Evolutionary conservation across 179 eudicot species (phyloP).

Genomic region (Corrigiola litoralis): DNA sequence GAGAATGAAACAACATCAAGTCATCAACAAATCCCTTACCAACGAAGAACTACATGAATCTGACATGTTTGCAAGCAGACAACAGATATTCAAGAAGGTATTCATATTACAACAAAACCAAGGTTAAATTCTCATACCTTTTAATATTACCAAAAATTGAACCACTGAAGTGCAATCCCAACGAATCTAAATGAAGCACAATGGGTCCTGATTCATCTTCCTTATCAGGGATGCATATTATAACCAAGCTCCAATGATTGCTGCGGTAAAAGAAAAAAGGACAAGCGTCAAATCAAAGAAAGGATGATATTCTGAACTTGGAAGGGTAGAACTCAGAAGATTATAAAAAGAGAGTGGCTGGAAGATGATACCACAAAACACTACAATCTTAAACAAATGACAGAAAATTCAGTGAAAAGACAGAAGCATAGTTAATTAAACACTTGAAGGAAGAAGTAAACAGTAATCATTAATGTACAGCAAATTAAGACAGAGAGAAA

Average conservation of each 20-base stretch:
- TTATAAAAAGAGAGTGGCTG: not conserved
- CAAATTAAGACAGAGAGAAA: no score
- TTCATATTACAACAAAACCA: no score
- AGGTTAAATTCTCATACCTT: slow-evolving; percentile 40
- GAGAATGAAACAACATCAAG: not conserved
- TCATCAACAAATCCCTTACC: not conserved
- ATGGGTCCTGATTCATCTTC: slow-evolving; percentile 67
- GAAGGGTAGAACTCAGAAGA: not conserved
- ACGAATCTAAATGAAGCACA: slow-evolving; percentile 91
- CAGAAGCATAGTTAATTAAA: not conserved
- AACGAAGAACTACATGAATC: not conserved
- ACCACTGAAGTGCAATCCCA: slow-evolving; percentile 60
- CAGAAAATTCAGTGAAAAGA: not conserved
- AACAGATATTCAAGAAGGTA: no score
- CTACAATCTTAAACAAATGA: not conserved
- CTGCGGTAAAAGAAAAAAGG: slow-evolving; percentile 32
- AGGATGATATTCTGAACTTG: not conserved
- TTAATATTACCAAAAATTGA: slow-evolving; percentile 51
- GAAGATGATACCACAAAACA: not conserved
- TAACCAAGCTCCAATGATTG: slow-evolving; percentile 92
- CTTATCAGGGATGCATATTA: slow-evolving; percentile 73
- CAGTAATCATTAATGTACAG: not conserved
- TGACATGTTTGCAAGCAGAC: not conserved
- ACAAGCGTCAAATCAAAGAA: not conserved
- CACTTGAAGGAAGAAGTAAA: not conserved